Evolutionary conservation across 768 basidiomycete genomes (phyloP).

Genomic region (Trametes maxima): DNA sequence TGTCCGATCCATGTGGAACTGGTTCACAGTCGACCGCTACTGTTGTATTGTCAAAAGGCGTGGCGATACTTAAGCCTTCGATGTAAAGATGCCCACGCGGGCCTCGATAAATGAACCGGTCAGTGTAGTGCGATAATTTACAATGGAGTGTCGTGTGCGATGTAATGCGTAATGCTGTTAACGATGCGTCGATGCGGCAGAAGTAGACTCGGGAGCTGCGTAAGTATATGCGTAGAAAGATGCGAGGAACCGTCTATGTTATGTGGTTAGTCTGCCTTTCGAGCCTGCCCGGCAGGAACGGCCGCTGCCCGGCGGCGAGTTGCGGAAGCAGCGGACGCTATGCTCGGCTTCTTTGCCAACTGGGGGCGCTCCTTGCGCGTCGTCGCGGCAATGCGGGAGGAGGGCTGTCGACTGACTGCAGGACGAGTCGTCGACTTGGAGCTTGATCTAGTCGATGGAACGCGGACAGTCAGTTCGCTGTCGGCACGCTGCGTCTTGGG

Average conservation of each 20-base stretch:
- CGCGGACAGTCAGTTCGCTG: constrained; percentile 19
- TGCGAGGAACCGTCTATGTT: background rate
- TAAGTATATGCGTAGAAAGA: background rate
- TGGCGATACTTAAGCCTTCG: too few species aligned
- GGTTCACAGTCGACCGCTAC: too few species aligned
- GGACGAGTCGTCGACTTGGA: background rate
- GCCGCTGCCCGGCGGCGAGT: background rate
- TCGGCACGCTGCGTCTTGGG: constrained; percentile 8
- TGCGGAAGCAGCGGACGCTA: background rate
- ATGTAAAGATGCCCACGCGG: background rate
- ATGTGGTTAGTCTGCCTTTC: background rate
- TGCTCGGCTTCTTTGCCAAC: constrained; percentile 8
- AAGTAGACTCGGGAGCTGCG: background rate
- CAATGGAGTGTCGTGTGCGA: constrained; percentile 10
- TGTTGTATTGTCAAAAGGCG: too few species aligned
- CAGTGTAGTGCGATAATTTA: constrained; percentile 17
- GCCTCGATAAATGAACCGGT: background rate
- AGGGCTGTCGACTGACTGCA: constrained; percentile 3
- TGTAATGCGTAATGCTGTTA: background rate
- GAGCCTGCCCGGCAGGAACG: background rate
- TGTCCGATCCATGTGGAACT: too few species aligned
- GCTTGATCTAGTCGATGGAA: background rate
- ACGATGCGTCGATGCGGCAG: background rate
- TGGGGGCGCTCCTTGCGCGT: constrained; percentile 6
- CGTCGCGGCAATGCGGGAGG: constrained; percentile 6